Evolutionary conservation across 345 rosid genomes (phyloP), one percentile per base, ranked within the genome.

Genomic region (Ceriops tagal): DNA sequence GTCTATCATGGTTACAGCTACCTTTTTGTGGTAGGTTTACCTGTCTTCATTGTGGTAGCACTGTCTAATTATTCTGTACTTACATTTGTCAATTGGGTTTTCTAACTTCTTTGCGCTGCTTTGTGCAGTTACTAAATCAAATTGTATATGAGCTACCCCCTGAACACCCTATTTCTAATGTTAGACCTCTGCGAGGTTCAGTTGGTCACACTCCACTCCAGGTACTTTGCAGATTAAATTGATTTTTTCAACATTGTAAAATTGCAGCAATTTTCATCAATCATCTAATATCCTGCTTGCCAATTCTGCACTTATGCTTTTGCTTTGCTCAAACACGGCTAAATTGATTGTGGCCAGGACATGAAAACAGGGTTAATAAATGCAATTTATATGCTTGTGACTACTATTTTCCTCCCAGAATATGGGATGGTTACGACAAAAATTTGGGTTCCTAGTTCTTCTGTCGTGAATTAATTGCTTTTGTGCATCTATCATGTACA

Each of bases 181-280:
- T 74, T 61, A 84, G 84, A 72, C 91, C 91, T 26, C 79, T 87
- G 32, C 81, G 86, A 59, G 83, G 83, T 75, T 83, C 87, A 64
- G 82, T 87, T 7, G 91, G 91, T 57, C 91, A 85, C 71, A 87
- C 91, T 7, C 91, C 91, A 16, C 68, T 84, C 59, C 91, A 87
- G 91, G 89, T 87, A 31, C 35, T 77, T 60, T 43, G 47, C 24
- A 46, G 27, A 8, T 69, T 43, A 64, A 6, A 9, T 20, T 11
- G 6, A 28, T 9, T 60, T 28, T 16, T 27, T 71, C 43, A 55
- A 20, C 19, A 64, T 30, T 27, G 2, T 32, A 8, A 37, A 60
- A 32, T 27, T 71, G 64, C 15, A 22, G 30, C 30, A 24, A 6
- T 53, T 32, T 31, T 19, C 7, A 26, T 51, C 21, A 18, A 8